These are phyloP conservation scores for Coemansia biformis DNA, from an alignment of 192 early-diverging fungal species.

Conservation along the genomic window DNA sequence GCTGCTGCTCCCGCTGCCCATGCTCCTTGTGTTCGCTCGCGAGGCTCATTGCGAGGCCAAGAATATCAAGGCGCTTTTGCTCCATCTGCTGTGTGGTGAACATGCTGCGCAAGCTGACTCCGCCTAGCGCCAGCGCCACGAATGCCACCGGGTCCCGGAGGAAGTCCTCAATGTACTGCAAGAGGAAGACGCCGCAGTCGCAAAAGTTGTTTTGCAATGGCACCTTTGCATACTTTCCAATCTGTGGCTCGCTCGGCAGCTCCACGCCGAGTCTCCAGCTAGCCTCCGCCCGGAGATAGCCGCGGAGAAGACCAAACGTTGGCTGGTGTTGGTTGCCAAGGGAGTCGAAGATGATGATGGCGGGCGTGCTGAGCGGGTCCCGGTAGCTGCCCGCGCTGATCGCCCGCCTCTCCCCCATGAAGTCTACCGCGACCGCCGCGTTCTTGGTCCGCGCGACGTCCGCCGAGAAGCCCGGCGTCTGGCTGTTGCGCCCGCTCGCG, in stretches of 20 bases:
- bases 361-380: constrained; percentile 16
- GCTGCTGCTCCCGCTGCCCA: too few species aligned
- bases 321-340: constrained; percentile 38
- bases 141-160: constrained; percentile 47
- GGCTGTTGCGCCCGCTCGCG: background rate
- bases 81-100: constrained; percentile 24
- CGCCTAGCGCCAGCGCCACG: constrained; percentile 17
- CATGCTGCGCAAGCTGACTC: constrained; percentile 29
- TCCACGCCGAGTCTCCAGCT: constrained; percentile 44
- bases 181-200: constrained; percentile 86
- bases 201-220: constrained; percentile 73
- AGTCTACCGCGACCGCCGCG: constrained; percentile 6
- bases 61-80: constrained; percentile 32
- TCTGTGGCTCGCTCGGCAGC: constrained; percentile 9
- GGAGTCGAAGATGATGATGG: constrained; percentile 44
- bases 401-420: constrained; percentile 10
- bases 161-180: constrained; percentile 73
- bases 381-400: constrained; percentile 15
- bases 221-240: constrained; percentile 60
- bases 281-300: constrained; percentile 56
- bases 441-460: background rate
- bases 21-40: constrained; percentile 8
- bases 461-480: too few species aligned
- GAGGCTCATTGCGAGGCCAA: constrained; percentile 21
- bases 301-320: constrained; percentile 36